Evolutionary conservation across 2,329 filamentous ascomycete species (phyloP).

Genomic region (Exserohilum rostratum): DNA sequence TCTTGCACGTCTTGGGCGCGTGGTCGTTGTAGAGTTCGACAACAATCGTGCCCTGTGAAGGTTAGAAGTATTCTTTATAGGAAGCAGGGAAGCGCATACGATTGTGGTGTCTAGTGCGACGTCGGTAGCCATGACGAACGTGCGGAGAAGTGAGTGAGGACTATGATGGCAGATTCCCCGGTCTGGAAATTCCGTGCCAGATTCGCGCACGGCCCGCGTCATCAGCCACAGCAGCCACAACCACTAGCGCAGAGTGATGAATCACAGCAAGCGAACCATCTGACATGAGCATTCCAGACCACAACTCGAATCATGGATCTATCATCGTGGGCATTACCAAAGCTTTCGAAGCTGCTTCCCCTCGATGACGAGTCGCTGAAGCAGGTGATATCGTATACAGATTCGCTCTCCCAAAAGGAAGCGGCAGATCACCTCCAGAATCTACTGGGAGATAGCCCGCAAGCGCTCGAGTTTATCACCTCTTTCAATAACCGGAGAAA

Average conservation of each 20-base stretch:
- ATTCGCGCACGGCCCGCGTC: slow-evolving; percentile 10
- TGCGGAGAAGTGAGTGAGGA: slow-evolving; percentile 23
- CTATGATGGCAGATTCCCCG: slow-evolving; percentile 23
- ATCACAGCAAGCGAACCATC: slow-evolving; percentile 18
- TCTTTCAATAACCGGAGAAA: slow-evolving; percentile 72
- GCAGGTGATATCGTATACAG: slow-evolving; percentile 83
- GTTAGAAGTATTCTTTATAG: neutral
- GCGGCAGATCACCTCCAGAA: slow-evolving; percentile 86
- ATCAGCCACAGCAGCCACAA: slow-evolving; percentile 26
- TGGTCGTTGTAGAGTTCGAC: slow-evolving; percentile 90
- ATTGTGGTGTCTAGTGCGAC: slow-evolving; percentile 74
- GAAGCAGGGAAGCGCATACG: neutral
- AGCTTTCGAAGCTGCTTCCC: slow-evolving; percentile 80
- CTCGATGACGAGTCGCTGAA: slow-evolving; percentile 83
- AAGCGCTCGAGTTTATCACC: slow-evolving; percentile 73
- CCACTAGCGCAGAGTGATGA: slow-evolving; percentile 24
- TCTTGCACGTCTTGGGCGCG: slow-evolving; percentile 86
- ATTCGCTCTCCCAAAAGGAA: slow-evolving; percentile 75
- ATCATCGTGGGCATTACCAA: slow-evolving; percentile 66
- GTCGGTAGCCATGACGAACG: slow-evolving; percentile 59
- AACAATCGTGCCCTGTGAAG: slow-evolving; percentile 73
- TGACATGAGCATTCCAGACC: slow-evolving; percentile 5
- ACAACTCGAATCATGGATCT: slow-evolving; percentile 46
- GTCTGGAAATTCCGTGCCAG: slow-evolving; percentile 5
- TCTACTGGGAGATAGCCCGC: slow-evolving; percentile 83